Base-by-base conservation (phyloP, 2,329 filamentous ascomycete species). In the Aureobasidium sp. region DNA sequence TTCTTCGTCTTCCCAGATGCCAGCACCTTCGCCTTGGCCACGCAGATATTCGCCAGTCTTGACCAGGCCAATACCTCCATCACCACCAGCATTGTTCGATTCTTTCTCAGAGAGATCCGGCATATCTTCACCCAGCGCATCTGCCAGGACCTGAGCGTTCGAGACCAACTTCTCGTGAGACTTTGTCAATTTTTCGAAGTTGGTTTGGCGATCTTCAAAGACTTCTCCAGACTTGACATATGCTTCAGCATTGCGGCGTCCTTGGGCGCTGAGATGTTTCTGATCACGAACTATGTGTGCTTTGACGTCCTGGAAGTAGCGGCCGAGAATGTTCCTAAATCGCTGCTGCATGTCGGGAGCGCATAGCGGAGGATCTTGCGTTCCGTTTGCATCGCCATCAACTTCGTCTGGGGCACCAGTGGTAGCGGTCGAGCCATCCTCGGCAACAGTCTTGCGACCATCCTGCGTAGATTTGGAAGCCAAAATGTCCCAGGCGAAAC, bases 211-310 rank as follows among this genome's bases (percentile, higher is more conserved):
- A 71, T 99, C 94, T 73, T 99, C 94, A 66, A 99, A 97, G 5
- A 99, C 93, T 72, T 99, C 94, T 2, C 94, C 94, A 41, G 94
- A 97, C 71, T 97, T 97, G 69, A 99, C 93, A 70, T 99, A 99
- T 6, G 93, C 94, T 75, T 99, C 94, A 0, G 94, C 93, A 75
- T 99, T 99, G 68, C 93, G 92, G 66, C 92, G 90, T 60, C 90
- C 91, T 76, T 99, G 94, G 29, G 84, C 86, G 59, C 87, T 84
- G 44, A 99, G 87, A 44, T 89, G 87, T 74, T 96, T 94, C 73
- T 99, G 94, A 69, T 97, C 92, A n/a, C 90, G 87, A 34, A 92
- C 74, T 34, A 99, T 82, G 70, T 97, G 94, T 17, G 83, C 80
- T 71, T 96, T 96, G 67, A 97, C 90, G 71, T 96, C 92, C 61